phyloP scores from a whole-genome alignment of 805 yeast species.

The Candida maesae region DNA sequence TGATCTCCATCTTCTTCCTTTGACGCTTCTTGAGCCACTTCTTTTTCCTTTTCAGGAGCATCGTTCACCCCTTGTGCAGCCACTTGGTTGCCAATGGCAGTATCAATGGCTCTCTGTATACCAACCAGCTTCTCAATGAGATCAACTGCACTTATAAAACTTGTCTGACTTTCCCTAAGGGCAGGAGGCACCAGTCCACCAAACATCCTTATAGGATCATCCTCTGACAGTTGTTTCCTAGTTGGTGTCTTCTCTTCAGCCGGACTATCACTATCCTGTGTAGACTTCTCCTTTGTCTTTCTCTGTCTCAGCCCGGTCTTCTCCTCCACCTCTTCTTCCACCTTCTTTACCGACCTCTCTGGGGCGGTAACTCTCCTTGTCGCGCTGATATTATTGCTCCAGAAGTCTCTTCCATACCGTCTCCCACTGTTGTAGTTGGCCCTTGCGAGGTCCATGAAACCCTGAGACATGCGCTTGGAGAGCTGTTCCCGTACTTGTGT shows the following conservation, averaged over 20 bases:
- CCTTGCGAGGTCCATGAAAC: conserved; percentile 40
- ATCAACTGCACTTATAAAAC: conserved; percentile 34
- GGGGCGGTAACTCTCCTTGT: conserved; percentile 10
- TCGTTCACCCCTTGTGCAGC: too few relatives aligned
- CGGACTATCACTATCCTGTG: conserved; percentile 1
- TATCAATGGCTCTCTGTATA: conserved; percentile 2
- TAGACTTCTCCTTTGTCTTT: background rate
- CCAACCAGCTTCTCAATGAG: conserved; percentile 6
- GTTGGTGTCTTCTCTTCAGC: too few relatives aligned
- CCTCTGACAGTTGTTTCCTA: background rate
- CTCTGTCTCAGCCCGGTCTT: background rate
- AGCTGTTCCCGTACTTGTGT: conserved; percentile 2
- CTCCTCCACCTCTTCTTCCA: conserved; percentile 1
- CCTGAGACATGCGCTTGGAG: conserved; percentile 22
- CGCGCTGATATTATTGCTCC: conserved; percentile 35
- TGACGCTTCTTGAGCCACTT: too few relatives aligned
- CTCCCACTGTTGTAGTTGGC: conserved; percentile 38
- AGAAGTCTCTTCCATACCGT: conserved; percentile 37
- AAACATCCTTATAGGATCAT: conserved; percentile 43
- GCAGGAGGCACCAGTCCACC: conserved; percentile 44
- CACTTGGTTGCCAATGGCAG: background rate
- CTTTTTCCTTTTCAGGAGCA: too few relatives aligned
- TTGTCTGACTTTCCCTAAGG: conserved; percentile 35
- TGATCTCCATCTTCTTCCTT: too few relatives aligned
- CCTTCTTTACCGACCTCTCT: background rate